Evolutionary conservation across 1,284 basidiomycete species (phyloP), one percentile per base, ranked within the genome.

Genomic region (Volvariella volvacea): DNA sequence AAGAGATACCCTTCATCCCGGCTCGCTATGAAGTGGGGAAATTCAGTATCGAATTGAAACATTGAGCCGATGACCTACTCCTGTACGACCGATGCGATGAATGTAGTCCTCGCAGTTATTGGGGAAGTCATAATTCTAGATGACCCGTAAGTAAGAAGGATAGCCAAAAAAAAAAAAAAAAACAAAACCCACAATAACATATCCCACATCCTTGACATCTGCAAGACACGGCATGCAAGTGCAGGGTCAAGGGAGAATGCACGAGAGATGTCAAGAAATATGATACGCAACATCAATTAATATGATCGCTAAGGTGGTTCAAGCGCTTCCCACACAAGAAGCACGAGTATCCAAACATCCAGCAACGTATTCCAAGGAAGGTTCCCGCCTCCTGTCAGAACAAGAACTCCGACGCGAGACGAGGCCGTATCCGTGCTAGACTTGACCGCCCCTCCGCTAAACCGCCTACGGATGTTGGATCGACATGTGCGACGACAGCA

Each of bases 81-180:
- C 87, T 55, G 87, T 90, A 63, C 92, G 88, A 48, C 91, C 92
- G 55, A 94, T 94, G 52, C 92, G 89, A 64, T 94, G 90, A 45
- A 93, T 89, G 63, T 92, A 92, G 65, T 94, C 90, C 70, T 94
- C 92, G 55, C 89, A 92, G 61, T 93, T 93, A 69, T 94, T 96
- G 3, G 94, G 92, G 76, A 96, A 97, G 65, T 96, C 93, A 66
- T 92, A 95, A 73, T 93, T 93, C 87, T 90, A 52, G 6, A 28
- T 31, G 60, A 55, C n/a, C n/a, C 42, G 16, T 12, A 42, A 43
- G 64, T 40, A 42, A 22, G 51, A 33, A 12, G 15, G 28, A 30
- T 53, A 46, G 25, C 12, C 39, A 38, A 22, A 36, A 19, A 22
- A 22, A 30, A 37, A 39, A 6, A 12, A 28, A 28, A 12, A 12